Base-by-base conservation (phyloP, 371 early-diverging fungal genomes). In the Rhizopus arrhizus region DNA sequence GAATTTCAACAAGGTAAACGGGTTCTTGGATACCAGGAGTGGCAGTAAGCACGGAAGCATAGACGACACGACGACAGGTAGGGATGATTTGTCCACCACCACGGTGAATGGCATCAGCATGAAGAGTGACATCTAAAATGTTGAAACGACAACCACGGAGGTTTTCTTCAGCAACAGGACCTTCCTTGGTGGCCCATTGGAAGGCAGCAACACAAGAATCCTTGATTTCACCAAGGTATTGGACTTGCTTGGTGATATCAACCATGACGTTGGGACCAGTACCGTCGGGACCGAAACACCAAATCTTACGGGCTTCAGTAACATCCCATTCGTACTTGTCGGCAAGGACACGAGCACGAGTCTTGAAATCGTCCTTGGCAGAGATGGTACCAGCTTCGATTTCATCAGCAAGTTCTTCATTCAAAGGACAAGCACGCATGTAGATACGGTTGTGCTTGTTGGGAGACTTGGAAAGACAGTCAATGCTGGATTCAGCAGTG, bases 381-480 rank as follows among this genome's bases (percentile, higher is more conserved):
- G 77, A 80, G 68, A 98, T 73, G 81, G 92, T 96, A 66, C 97
- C 96, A 13, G 73, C 69, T 70, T 96, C 96, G 53, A 99, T 93
- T 52, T 86, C 94, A 38, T 73, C 68, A 61, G 92, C 72, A 46
- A 98, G 83, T 51, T 97, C 95, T 64, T 95, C 95, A 43, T 84
- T 85, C 47, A 99, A 61, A 49, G 99, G 99, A 42, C 69, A 56
- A 45, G 99, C 98, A 76, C 89, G 95, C 98, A 99, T 94, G 89
- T 91, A 98, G 84, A 99, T 90, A 95, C 99, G 99, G 92, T 99
- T 99, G 90, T 99, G 99, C 90, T 99, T 99, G 95, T 99, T 99
- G 75, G 99, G 97, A 58, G 99, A 99, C 90, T 99, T 99, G 83
- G 97, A 93, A 73, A 98, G 81, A 63, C 91, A 89, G 59, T 78